These are phyloP conservation scores for Arthrinium phaeospermum DNA, from an alignment of 2,329 filamentous ascomycete genomes.

Conservation along the genomic window DNA sequence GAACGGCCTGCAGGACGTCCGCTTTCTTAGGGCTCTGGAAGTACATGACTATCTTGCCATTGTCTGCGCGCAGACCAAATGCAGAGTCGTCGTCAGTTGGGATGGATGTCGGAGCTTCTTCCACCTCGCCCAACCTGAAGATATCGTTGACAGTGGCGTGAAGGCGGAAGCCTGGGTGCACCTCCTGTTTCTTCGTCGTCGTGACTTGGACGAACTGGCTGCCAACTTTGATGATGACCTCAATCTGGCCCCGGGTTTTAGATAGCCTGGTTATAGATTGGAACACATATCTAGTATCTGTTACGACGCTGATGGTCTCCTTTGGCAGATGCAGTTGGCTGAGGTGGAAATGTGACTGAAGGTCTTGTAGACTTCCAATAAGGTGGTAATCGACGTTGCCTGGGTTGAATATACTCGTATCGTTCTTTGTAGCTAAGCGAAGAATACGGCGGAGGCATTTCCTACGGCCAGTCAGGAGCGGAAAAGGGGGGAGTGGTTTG, in stretches of 20 bases:
- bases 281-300: slow-evolving; percentile 69
- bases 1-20: slow-evolving; percentile 68
- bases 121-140: slow-evolving; percentile 70
- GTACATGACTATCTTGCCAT: slow-evolving; percentile 74
- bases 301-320: slow-evolving; percentile 72
- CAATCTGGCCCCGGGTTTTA: slow-evolving; percentile 73
- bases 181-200: slow-evolving; percentile 71
- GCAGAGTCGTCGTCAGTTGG: slow-evolving; percentile 70
- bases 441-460: slow-evolving; percentile 71
- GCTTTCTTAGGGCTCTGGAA: slow-evolving; percentile 70
- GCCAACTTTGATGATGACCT: slow-evolving; percentile 71
- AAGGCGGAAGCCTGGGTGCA: slow-evolving; percentile 65
- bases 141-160: slow-evolving; percentile 73
- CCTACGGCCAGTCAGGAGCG: slow-evolving; percentile 36
- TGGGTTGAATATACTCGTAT: slow-evolving; percentile 65
- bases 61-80: slow-evolving; percentile 71
- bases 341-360: slow-evolving; percentile 70
- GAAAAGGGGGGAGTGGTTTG: not conserved
- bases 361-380: slow-evolving; percentile 68
- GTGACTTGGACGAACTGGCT: slow-evolving; percentile 74
- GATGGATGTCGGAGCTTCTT: slow-evolving; percentile 69
- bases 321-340: slow-evolving; percentile 71
- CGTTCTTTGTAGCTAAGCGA: slow-evolving; percentile 65
- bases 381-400: slow-evolving; percentile 70
- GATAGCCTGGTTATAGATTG: slow-evolving; percentile 69